phyloP scores from a whole-genome alignment of 352 stramenopile genomes.

The Phytophthora sp. region DNA sequence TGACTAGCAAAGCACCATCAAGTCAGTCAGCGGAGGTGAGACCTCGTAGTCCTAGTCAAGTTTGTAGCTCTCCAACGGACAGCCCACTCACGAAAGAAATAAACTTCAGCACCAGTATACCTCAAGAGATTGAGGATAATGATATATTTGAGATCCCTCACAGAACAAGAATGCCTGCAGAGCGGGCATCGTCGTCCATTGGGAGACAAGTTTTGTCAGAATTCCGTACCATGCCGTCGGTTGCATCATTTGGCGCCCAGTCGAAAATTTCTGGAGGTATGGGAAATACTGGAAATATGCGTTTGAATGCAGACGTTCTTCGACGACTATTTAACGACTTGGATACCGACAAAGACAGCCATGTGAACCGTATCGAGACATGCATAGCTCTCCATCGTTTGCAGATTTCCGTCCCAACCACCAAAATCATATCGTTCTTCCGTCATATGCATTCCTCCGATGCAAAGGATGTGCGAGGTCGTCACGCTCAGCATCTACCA shows the following conservation, averaged over 20 bases:
- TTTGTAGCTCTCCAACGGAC: neutral
- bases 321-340: constrained; percentile 83
- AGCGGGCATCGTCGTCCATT: constrained; percentile 49
- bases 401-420: constrained; percentile 61
- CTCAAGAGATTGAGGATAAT: constrained; percentile 1
- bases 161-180: neutral
- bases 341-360: constrained; percentile 68
- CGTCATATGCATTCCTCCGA: constrained; percentile 44
- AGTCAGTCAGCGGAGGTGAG: neutral
- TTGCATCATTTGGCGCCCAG: constrained; percentile 59
- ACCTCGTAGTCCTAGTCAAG: neutral
- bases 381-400: constrained; percentile 78
- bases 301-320: constrained; percentile 61
- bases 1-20: neutral
- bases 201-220: constrained; percentile 75
- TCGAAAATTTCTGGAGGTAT: constrained; percentile 19
- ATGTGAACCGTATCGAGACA: constrained; percentile 74
- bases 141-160: neutral
- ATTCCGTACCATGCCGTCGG: constrained; percentile 67
- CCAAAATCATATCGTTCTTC: constrained; percentile 76
- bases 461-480: constrained; percentile 2
- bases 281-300: constrained; percentile 12
- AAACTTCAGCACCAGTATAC: neutral
- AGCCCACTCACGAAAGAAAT: neutral
- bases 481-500: constrained; percentile 26